Evolutionary conservation across 2,329 filamentous ascomycete species (phyloP).

Genomic region (Neopestalotiopsis sp.): DNA sequence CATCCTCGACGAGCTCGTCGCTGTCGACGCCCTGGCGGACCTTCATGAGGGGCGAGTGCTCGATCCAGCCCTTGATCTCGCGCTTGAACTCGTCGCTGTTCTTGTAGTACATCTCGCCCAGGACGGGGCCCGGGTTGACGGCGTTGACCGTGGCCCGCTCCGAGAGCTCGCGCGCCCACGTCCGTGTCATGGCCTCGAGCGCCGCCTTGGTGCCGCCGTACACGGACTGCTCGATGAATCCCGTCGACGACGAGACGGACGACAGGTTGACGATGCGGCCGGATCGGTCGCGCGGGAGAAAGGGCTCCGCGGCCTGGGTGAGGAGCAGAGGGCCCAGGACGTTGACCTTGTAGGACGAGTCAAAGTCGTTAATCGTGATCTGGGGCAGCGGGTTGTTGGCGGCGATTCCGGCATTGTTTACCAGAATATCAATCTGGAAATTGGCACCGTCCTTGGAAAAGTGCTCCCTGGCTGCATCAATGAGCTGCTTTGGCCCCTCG

Average conservation of each 20-base stretch:
- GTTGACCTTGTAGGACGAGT: conserved; percentile 77
- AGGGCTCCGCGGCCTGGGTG: conserved; percentile 73
- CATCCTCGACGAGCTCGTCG: conserved; percentile 64
- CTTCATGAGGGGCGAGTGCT: conserved; percentile 65
- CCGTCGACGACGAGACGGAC: conserved; percentile 58
- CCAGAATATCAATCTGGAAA: conserved; percentile 79
- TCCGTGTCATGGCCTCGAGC: conserved; percentile 63
- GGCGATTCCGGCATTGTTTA: conserved; percentile 84
- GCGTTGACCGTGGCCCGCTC: conserved; percentile 61
- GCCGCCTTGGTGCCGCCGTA: conserved; percentile 66
- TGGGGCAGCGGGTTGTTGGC: conserved; percentile 70
- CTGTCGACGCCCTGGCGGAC: conserved; percentile 67
- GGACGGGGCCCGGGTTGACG: conserved; percentile 62
- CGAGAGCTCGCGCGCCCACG: conserved; percentile 62
- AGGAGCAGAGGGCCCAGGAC: conserved; percentile 82
- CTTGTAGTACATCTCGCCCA: conserved; percentile 56
- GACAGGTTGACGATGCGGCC: conserved; percentile 62
- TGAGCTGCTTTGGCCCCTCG: conserved; percentile 63
- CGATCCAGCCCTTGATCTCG: conserved; percentile 48
- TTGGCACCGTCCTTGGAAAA: conserved; percentile 49
- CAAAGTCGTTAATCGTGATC: conserved; percentile 70
- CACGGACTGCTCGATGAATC: conserved; percentile 60
- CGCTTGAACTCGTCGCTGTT: conserved; percentile 49
- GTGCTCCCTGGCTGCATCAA: conserved; percentile 63
- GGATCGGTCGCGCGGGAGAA: conserved; percentile 72